Percentiles rank a stretch among this genome's conserved stretches.
Evolutionary conservation across 345 rosid species (phyloP).

Genomic region (Citrus sinensis): DVS_A1.0 CM039166.1:374001-374500

Average conservation of each 20-base stretch:
- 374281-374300: not conserved
- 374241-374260: not conserved
- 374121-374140: no score
- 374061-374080: no score
- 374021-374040: accelerated
- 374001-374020: no score
- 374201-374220: not conserved
- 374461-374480: not conserved
- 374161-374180: not conserved
- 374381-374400: not conserved
- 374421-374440: not conserved
- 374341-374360: no score
- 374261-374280: slow-evolving; percentile 7
- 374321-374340: no score
- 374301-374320: no score
- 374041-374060: no score
- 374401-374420: no score
- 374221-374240: not conserved
- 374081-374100: no score
- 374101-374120: no score
- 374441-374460: not conserved
- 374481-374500: not conserved
- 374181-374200: not conserved
- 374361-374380: not conserved
- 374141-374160: not conserved